phyloP scores from a whole-genome alignment of 2,329 filamentous ascomycete genomes.

The Cucurbitaria berberidis region DNA sequence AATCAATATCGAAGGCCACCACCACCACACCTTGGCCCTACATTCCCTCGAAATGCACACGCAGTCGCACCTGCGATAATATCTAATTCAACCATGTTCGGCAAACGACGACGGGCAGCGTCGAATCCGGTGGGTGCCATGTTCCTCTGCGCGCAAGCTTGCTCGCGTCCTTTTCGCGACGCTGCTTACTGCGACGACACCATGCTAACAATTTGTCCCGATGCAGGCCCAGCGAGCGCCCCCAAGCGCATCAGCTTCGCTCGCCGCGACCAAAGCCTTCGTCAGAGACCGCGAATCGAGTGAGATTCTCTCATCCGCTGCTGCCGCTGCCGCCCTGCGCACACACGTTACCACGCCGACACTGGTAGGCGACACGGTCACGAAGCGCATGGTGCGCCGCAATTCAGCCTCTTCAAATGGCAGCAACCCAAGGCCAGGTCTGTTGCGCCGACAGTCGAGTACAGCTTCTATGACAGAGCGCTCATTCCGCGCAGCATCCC shows the following conservation, averaged over 20 bases:
- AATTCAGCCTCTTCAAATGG: slow-evolving; percentile 73
- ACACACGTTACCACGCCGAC: slow-evolving; percentile 79
- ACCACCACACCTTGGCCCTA: slow-evolving; percentile 13
- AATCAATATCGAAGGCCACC: slow-evolving; percentile 6
- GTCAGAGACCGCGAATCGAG: slow-evolving; percentile 69
- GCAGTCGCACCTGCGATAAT: slow-evolving; percentile 28
- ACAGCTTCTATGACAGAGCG: slow-evolving; percentile 85
- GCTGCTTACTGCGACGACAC: slow-evolving; percentile 3
- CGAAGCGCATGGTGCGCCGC: slow-evolving; percentile 81
- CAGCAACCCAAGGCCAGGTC: slow-evolving; percentile 50
- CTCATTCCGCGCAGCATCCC: slow-evolving; percentile 79
- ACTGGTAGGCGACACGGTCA: slow-evolving; percentile 81
- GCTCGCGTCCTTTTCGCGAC: slow-evolving; percentile 1
- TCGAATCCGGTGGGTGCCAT: slow-evolving; percentile 43
- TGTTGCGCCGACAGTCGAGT: slow-evolving; percentile 62
- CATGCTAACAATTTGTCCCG: slow-evolving; percentile 25
- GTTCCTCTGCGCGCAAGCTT: slow-evolving; percentile 3
- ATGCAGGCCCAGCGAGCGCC: slow-evolving; percentile 40
- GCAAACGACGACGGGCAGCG: slow-evolving; percentile 36
- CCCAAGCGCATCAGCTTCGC: slow-evolving; percentile 74
- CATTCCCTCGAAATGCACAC: slow-evolving; percentile 28
- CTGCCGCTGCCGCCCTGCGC: slow-evolving; percentile 83
- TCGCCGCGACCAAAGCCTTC: slow-evolving; percentile 83
- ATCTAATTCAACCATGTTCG: slow-evolving; percentile 43
- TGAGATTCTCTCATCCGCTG: slow-evolving; percentile 77